A percentile compares a stretch with the other conserved stretches of the same genome.
Evolutionary conservation across 306 rosid genomes (phyloP).

Genomic region (Cucumis hystrix): DNA sequence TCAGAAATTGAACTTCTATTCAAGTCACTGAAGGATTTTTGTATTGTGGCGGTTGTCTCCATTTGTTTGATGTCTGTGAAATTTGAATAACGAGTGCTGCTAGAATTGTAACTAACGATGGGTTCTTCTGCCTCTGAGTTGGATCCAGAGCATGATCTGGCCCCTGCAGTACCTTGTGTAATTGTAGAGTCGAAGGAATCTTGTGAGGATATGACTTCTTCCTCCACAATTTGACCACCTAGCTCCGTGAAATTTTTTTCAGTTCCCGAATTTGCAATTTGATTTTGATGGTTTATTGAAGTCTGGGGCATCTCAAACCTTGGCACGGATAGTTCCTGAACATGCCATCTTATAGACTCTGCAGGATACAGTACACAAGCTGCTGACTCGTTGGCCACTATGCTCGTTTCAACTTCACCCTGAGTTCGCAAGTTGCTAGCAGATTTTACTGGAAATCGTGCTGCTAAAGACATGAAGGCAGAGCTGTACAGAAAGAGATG

Average conservation of each 20-base stretch:
- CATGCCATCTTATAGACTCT: conserved; percentile 28
- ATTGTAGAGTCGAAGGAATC: conserved; percentile 66
- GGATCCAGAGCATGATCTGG: conserved; percentile 35
- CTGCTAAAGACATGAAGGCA: conserved; percentile 87
- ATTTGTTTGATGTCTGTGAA: conserved; percentile 20
- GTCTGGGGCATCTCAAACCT: conserved; percentile 21
- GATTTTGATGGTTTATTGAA: conserved; percentile 25
- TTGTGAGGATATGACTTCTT: conserved; percentile 62
- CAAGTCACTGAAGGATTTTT: conserved; percentile 37
- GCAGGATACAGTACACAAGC: conserved; percentile 25
- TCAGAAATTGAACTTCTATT: conserved; percentile 26
- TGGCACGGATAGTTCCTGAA: conserved; percentile 23
- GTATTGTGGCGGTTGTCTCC: conserved; percentile 28
- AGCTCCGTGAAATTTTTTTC: conserved; percentile 14
- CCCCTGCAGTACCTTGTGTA: conserved; percentile 38
- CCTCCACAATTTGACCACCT: conserved; percentile 35
- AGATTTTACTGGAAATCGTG: conserved; percentile 51
- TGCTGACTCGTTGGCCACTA: conserved; percentile 32
- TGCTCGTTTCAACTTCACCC: conserved; percentile 18
- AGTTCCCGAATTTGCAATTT: conserved; percentile 17
- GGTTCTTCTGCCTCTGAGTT: conserved; percentile 60
- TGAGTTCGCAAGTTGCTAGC: conserved; percentile 22
- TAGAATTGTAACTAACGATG: conserved; percentile 19
- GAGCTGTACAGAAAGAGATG: conserved; percentile 52
- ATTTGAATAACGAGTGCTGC: conserved; percentile 18